A percentile compares a stretch with the other conserved stretches of the same genome.
Conservation (phyloP, 345 rosid genomes). For the Brassica nigra region DNA sequence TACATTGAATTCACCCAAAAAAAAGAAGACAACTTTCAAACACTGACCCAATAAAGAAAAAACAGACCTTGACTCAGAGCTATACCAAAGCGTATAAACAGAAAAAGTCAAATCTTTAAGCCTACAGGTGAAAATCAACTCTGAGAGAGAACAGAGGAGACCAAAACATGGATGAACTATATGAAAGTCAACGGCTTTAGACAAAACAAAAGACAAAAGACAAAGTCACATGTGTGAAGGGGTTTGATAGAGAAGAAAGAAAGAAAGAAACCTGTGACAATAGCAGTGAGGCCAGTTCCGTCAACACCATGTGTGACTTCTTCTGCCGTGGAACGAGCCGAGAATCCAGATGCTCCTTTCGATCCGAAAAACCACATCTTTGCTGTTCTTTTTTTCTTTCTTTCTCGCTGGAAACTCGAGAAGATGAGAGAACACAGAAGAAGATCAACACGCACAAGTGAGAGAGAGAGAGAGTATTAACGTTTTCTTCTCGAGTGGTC, state of each 20-base stretch:
- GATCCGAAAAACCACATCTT: conserved; percentile 38
- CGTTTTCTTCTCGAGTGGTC: conserved; percentile 15
- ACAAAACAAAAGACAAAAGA: not conserved
- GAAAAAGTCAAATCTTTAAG: not conserved
- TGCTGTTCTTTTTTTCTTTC: not conserved
- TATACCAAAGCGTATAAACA: not conserved
- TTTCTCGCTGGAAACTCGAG: not conserved
- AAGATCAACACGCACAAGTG: not conserved
- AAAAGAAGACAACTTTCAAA: not conserved
- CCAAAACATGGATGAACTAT: not conserved
- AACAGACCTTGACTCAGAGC: not conserved
- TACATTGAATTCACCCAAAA: conserved; percentile 23
- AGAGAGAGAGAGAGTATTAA: not conserved
- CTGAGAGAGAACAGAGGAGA: not conserved
- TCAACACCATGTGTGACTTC: conserved; percentile 68
- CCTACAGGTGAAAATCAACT: not conserved
- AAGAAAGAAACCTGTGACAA: conserved; percentile 57
- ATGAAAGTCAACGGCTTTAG: not conserved
- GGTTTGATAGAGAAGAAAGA: not conserved
- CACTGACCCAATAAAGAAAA: not conserved
- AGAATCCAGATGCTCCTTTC: conserved; percentile 46
- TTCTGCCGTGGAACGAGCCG: conserved; percentile 68
- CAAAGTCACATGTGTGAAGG: not conserved
- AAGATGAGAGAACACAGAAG: not conserved
- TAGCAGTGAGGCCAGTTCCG: conserved; percentile 74